These are phyloP conservation scores for Jackrogersella multiformis DNA, from an alignment of 495 filamentous ascomycete genomes.

Conservation along the genomic window DNA sequence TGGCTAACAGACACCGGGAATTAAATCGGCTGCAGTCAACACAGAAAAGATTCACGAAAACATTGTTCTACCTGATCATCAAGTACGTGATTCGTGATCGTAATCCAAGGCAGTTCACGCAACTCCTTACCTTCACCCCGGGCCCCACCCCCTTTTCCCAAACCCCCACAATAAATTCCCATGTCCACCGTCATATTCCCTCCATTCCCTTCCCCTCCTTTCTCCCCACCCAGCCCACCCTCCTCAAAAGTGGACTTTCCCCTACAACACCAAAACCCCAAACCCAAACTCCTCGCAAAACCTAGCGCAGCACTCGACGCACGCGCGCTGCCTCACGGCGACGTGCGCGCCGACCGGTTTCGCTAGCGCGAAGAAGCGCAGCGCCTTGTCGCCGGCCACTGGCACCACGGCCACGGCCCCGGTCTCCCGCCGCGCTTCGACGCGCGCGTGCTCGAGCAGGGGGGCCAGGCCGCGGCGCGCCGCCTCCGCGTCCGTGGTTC, in stretches of 20 bases:
- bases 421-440: neutral
- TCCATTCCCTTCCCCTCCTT: neutral
- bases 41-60: no score
- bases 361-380: slow-evolving; percentile 4
- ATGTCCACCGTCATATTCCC: neutral
- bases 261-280: slow-evolving; percentile 7
- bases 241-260: no score
- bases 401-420: slow-evolving; percentile 1
- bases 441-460: neutral
- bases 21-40: no score
- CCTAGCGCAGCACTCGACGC: slow-evolving; percentile 8
- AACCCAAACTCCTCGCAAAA: slow-evolving; percentile 21
- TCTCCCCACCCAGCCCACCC: neutral
- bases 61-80: no score
- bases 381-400: neutral
- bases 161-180: no score
- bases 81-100: no score
- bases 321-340: slow-evolving; percentile 14
- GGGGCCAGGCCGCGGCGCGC: neutral
- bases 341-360: slow-evolving; percentile 26
- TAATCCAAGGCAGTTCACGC: no score
- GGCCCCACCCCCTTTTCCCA: no score
- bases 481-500: neutral
- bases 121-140: no score
- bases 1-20: no score